A percentile compares a stretch with the other conserved stretches of the same genome.
Evolutionary conservation across 257 asterid genomes (phyloP).

Genomic region (Solanum arcanum): DNA sequence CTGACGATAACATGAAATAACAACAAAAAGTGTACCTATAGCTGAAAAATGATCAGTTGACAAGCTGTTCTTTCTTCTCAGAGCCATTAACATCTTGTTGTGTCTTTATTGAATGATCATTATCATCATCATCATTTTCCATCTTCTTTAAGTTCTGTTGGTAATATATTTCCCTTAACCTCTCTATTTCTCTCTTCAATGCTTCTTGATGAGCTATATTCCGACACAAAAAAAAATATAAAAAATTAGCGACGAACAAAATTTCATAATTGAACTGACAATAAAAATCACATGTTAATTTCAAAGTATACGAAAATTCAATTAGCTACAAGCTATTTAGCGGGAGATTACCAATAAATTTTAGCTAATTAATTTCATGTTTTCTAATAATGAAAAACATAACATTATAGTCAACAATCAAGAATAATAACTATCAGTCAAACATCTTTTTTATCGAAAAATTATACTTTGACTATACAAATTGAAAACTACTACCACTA

Average conservation of each 20-base stretch:
- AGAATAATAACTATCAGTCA: too few relatives aligned
- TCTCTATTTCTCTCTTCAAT: slow-evolving; percentile 83
- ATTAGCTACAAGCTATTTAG: not conserved
- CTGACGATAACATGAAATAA: not conserved
- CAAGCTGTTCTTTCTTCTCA: slow-evolving; percentile 52
- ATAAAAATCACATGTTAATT: not conserved
- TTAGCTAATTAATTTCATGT: not conserved
- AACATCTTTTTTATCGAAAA: not conserved
- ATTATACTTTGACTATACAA: too few relatives aligned
- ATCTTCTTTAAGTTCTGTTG: slow-evolving; percentile 67
- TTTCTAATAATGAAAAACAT: too few relatives aligned
- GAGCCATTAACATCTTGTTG: slow-evolving; percentile 29
- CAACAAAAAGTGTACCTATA: not conserved
- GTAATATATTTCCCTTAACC: slow-evolving; percentile 66
- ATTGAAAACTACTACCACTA: too few relatives aligned
- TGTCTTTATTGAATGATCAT: slow-evolving; percentile 18
- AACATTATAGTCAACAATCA: not conserved
- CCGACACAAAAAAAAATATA: not conserved
- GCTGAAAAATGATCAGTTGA: slow-evolving; percentile 18
- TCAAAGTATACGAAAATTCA: not conserved
- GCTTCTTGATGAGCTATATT: slow-evolving; percentile 89
- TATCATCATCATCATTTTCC: slow-evolving; percentile 19
- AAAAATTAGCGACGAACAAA: not conserved
- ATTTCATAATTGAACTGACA: not conserved
- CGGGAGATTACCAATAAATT: too few relatives aligned